A percentile compares a stretch with the other conserved stretches of the same genome.
phyloP scores from a whole-genome alignment of 306 rosid genomes.

The Dalbergia oliveri region DNA sequence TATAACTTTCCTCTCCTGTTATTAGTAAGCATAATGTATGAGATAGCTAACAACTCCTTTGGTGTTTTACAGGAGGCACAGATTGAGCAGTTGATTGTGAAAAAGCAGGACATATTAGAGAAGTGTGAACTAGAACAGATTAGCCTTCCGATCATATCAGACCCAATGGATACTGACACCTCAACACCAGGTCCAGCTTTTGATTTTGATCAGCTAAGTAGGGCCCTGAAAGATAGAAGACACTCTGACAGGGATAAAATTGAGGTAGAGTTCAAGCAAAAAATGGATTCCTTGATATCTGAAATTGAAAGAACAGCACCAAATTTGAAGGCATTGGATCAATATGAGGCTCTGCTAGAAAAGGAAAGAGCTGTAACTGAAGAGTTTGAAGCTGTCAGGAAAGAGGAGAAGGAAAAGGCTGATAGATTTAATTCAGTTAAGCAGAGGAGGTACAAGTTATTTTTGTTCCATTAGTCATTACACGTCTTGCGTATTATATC shows the following conservation, averaged over 20 bases:
- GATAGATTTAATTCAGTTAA: conserved; percentile 78
- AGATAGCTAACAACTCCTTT: conserved; percentile 38
- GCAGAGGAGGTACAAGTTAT: conserved; percentile 72
- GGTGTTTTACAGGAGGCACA: conserved; percentile 75
- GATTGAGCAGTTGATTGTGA: conserved; percentile 72
- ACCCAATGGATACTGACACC: conserved; percentile 86
- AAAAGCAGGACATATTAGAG: conserved; percentile 88
- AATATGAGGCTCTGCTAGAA: conserved; percentile 87
- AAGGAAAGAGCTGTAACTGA: conserved; percentile 84
- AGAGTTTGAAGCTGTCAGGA: conserved; percentile 93
- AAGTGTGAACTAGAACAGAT: conserved; percentile 90
- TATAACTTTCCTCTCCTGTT: conserved; percentile 14
- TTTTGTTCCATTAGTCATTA: background rate
- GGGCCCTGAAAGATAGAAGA: conserved; percentile 73
- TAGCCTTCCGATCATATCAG: conserved; percentile 74
- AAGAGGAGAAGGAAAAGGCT: conserved; percentile 82
- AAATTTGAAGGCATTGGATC: conserved; percentile 96
- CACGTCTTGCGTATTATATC: conserved; percentile 7
- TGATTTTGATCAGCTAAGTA: conserved; percentile 79
- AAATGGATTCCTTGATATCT: conserved; percentile 73
- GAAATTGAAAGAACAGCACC: conserved; percentile 98
- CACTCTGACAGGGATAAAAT: conserved; percentile 74
- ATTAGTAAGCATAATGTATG: conserved; percentile 38
- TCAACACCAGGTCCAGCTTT: conserved; percentile 69
- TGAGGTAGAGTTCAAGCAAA: conserved; percentile 83